phyloP scores from a whole-genome alignment of 352 stramenopile genomes.

The Pythium volutum region DNA sequence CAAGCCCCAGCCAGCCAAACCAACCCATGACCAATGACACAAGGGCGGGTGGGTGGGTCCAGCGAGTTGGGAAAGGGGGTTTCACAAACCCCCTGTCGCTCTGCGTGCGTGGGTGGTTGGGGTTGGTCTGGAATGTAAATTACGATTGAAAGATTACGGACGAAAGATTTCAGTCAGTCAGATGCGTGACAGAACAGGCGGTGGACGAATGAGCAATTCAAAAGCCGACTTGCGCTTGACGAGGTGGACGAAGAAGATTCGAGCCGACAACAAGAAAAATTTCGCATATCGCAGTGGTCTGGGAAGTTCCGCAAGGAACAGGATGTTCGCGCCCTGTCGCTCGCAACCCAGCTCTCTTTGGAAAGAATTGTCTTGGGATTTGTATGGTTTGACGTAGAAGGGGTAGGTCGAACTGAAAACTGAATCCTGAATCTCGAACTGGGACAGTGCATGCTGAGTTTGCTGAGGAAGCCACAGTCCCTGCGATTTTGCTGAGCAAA shows the following conservation, averaged over 20 bases:
- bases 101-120: constrained; percentile 15
- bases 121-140: constrained; percentile 11
- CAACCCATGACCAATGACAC: constrained; percentile 10
- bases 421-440: constrained; percentile 24
- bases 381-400: constrained; percentile 18
- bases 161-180: constrained; percentile 5
- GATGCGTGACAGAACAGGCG: neutral
- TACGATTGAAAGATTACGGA: constrained; percentile 6
- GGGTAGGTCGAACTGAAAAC: constrained; percentile 11
- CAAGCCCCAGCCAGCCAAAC: constrained; percentile 18
- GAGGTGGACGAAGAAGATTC: constrained; percentile 11
- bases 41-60: too few relatives aligned
- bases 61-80: constrained; percentile 23
- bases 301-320: neutral
- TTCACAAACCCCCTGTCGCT: constrained; percentile 18
- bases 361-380: neutral
- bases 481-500: too few relatives aligned
- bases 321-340: constrained; percentile 10
- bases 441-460: constrained; percentile 17
- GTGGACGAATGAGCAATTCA: neutral
- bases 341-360: constrained; percentile 1
- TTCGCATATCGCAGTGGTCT: neutral
- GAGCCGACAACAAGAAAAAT: neutral
- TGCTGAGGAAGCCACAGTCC: neutral
- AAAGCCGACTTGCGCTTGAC: constrained; percentile 2